Base-by-base conservation (phyloP, 345 rosid genomes). In the Geranium brycei region DNA sequence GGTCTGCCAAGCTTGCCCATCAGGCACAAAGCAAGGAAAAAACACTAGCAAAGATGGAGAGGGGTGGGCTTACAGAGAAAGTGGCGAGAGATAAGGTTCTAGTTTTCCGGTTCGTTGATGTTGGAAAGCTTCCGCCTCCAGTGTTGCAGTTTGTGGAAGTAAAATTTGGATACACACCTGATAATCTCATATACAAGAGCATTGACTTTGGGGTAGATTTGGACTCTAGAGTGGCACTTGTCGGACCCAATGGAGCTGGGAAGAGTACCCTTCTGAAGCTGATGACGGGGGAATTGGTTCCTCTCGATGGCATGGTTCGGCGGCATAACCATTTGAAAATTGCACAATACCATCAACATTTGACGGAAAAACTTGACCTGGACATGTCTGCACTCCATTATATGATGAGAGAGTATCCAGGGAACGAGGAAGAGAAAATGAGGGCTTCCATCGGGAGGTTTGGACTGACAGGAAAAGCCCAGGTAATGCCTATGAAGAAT, bases 11-110 rank as follows among this genome's bases (percentile, higher is more conserved):
- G 69, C 85, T 93, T 41, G 99, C 99, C 30, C 96, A 97, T 32
- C 99, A 93, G 62, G 97, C 97, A 7, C 99, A 91, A 83, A 93
- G 99, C 78, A 93, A 93, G 78, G 99, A 93, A 70, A 93, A 93
- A 69, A 93, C 99, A 1, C 78, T 93, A 40, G 99, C 99, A 7
- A 93, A 93, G 81, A 93, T 93, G 99, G 97, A 93, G 79, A 79
- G 97, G 13, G 99, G 99, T 68, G 99, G 99, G 19, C 96, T 93
- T 64, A 88, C 97, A 0, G 99, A 88, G 60, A 88, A 76, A 79
- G 99, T 91, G 4, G 78, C 51, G 1, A 86, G 78, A 64, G 97
- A 93, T 65, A 82, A 85, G 62, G 82, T 93, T 70, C 77, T 93
- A 10, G 89, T 91, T 58, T 93, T 93, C 68, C 91, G 89, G 4